Conservation (phyloP, 2,329 filamentous ascomycete species). For the Aspergillus sp. region DNA sequence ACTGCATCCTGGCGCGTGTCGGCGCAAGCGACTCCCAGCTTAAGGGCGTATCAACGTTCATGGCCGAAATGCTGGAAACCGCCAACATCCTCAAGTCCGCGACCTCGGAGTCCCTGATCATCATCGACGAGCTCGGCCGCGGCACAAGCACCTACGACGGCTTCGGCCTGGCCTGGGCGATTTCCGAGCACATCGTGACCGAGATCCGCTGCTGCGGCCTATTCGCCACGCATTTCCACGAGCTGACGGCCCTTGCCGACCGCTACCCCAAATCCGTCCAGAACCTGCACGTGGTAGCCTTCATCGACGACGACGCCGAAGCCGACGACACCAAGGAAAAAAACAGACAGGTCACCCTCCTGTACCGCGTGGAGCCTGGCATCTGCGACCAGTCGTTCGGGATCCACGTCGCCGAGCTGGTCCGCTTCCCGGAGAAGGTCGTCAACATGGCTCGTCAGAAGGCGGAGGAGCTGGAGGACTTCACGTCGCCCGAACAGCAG, state of each 20-base stretch:
- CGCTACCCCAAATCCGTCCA: constrained; percentile 71
- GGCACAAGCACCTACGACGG: constrained; percentile 97
- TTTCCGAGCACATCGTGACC: constrained; percentile 91
- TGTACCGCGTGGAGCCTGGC: constrained; percentile 93
- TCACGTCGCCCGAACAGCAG: constrained; percentile 42
- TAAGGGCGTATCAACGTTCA: constrained; percentile 96
- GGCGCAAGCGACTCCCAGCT: constrained; percentile 94
- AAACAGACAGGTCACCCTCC: constrained; percentile 74
- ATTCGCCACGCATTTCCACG: constrained; percentile 98
- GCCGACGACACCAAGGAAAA: constrained; percentile 42
- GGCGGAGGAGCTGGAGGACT: constrained; percentile 95
- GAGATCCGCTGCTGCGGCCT: constrained; percentile 91
- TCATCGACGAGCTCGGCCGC: constrained; percentile 93
- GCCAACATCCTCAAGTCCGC: constrained; percentile 97
- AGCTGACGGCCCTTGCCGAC: constrained; percentile 82
- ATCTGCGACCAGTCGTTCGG: constrained; percentile 97
- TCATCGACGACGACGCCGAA: constrained; percentile 56
- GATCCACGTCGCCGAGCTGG: constrained; percentile 94
- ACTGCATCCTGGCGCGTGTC: constrained; percentile 91
- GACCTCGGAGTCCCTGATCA: constrained; percentile 89
- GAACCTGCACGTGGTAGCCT: constrained; percentile 92
- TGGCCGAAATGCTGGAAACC: constrained; percentile 99
- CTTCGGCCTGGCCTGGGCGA: constrained; percentile 98
- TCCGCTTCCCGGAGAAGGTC: constrained; percentile 92
- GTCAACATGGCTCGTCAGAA: constrained; percentile 99